These are phyloP conservation scores for Fusarium nodosum DNA, from an alignment of 2,329 filamentous ascomycete species.

Conservation along the genomic window DNA sequence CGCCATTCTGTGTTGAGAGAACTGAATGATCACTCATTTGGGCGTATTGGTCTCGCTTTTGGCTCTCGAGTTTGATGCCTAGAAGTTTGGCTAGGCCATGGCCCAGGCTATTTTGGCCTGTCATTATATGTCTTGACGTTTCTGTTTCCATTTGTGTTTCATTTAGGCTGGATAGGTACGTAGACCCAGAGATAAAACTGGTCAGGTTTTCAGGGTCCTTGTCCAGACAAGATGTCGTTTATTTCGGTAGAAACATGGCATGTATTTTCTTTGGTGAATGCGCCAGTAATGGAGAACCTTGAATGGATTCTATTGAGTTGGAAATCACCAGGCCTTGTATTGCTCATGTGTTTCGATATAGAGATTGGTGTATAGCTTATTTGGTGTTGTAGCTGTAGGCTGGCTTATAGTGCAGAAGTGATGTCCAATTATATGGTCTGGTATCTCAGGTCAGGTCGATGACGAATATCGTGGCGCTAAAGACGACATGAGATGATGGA, in stretches of 20 bases:
- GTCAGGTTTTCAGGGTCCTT: no score
- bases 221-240: neutral
- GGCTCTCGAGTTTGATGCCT: constrained; percentile 81
- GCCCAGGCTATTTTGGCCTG: constrained; percentile 66
- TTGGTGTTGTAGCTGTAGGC: neutral
- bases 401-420: neutral
- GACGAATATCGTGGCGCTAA: constrained; percentile 49
- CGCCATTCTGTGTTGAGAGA: constrained; percentile 78
- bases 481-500: constrained; percentile 41
- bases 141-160: neutral
- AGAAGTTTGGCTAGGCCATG: constrained; percentile 82
- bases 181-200: neutral
- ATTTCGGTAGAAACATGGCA: constrained; percentile 2
- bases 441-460: constrained; percentile 36
- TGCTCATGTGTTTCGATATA: constrained; percentile 19
- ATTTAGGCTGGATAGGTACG: neutral
- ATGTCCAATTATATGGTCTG: constrained; percentile 33
- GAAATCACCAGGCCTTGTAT: constrained; percentile 22
- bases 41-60: constrained; percentile 62
- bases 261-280: neutral
- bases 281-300: neutral
- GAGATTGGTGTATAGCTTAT: constrained; percentile 27
- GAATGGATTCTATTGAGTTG: neutral
- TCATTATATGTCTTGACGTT: constrained; percentile 28
- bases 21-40: constrained; percentile 83